Percentiles rank a stretch among this genome's conserved stretches.
phyloP scores from a whole-genome alignment of 1,284 basidiomycete species.

The Ceratobasidium sp. region DNA sequence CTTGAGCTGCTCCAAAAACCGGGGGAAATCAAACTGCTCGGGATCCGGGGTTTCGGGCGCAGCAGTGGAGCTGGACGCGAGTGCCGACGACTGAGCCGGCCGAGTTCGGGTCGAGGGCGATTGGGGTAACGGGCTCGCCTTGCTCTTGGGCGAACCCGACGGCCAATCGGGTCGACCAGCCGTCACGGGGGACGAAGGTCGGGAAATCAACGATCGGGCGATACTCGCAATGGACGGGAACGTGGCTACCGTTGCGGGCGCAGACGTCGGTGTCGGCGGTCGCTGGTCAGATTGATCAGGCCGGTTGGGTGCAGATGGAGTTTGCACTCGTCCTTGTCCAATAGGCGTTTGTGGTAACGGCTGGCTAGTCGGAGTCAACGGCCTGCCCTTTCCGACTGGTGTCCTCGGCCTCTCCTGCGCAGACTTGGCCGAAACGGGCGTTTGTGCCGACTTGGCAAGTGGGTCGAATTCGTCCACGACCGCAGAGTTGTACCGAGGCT shows the following conservation, averaged over 20 bases:
- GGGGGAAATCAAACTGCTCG: constrained; percentile 76
- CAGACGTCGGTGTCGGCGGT: constrained; percentile 42
- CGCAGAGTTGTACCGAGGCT: constrained; percentile 27
- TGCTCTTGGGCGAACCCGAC: constrained; percentile 59
- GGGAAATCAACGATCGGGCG: constrained; percentile 56
- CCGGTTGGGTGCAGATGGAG: constrained; percentile 46
- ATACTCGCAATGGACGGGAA: constrained; percentile 68
- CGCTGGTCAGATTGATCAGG: constrained; percentile 44
- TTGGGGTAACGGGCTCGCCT: constrained; percentile 61
- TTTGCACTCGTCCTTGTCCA: neutral
- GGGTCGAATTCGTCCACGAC: constrained; percentile 65
- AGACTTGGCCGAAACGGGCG: constrained; percentile 62
- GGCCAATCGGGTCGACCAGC: constrained; percentile 56
- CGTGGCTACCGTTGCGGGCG: constrained; percentile 51
- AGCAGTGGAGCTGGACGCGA: constrained; percentile 4
- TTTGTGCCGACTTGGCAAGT: constrained; percentile 61
- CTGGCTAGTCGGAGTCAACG: neutral
- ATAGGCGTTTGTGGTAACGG: neutral
- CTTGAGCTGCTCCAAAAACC: constrained; percentile 91
- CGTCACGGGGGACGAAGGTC: neutral
- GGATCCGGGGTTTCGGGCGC: constrained; percentile 1
- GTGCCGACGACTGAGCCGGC: neutral
- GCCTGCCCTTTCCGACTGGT: neutral
- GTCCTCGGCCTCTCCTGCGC: constrained; percentile 64
- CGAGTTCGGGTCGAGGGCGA: constrained; percentile 42